Percentiles rank a stretch among this genome's conserved stretches.
phyloP scores from a whole-genome alignment of 108 stramenopile species.

The Cyclostephanos invisitatus region DNA sequence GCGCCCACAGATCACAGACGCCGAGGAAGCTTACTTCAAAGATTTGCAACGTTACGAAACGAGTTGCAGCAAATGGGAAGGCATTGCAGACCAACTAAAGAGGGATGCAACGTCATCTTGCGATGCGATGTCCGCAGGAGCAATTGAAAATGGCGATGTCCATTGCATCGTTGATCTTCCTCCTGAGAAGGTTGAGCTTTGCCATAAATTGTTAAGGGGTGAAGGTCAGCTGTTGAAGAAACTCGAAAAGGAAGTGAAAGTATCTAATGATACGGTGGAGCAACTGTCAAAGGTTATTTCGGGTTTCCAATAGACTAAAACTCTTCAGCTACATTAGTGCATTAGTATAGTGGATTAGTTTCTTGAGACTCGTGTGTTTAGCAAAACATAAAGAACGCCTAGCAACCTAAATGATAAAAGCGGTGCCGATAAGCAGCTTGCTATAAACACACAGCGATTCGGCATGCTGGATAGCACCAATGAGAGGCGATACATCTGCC shows the following conservation, averaged over 20 bases:
- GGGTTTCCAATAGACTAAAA: neutral
- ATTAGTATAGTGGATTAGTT: no score
- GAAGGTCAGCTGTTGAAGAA: constrained; percentile 35
- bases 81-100: constrained; percentile 32
- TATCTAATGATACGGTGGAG: constrained; percentile 16
- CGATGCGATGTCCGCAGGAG: constrained; percentile 38
- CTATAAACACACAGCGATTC: no score
- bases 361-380: no score
- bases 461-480: no score
- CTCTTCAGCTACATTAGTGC: no score
- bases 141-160: constrained; percentile 37
- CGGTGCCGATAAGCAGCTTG: no score
- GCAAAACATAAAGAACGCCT: no score
- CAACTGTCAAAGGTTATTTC: constrained; percentile 20
- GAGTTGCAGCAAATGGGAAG: constrained; percentile 56
- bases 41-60: constrained; percentile 56
- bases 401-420: no score
- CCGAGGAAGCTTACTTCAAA: constrained; percentile 72
- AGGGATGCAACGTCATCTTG: constrained; percentile 32
- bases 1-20: constrained; percentile 69
- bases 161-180: constrained; percentile 34
- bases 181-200: constrained; percentile 34
- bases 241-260: constrained; percentile 31
- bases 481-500: no score
- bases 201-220: constrained; percentile 30